Conservation (phyloP, 371 early-diverging fungal species). For the Mucor velutinosus region DNA sequence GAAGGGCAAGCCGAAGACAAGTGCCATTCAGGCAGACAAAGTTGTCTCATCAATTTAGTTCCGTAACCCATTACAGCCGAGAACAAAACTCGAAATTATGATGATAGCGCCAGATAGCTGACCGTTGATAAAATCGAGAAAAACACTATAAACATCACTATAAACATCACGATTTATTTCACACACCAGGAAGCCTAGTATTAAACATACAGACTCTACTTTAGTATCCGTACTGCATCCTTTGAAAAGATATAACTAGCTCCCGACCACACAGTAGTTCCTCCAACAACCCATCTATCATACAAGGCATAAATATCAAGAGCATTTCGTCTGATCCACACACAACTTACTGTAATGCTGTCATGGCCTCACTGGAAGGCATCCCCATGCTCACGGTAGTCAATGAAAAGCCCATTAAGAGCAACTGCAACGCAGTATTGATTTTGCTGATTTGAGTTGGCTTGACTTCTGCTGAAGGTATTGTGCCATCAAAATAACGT, state of each 20-base stretch:
- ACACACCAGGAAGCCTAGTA: too few species aligned
- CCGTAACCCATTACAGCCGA: too few species aligned
- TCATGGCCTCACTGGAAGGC: constrained; percentile 38
- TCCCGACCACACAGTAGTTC: constrained; percentile 83
- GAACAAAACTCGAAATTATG: too few species aligned
- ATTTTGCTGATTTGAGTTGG: constrained; percentile 89
- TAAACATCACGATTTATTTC: too few species aligned
- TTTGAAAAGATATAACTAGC: constrained; percentile 77
- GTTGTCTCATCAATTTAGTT: too few species aligned
- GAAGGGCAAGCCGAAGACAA: too few species aligned
- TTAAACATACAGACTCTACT: not conserved
- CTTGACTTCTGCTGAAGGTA: constrained; percentile 89
- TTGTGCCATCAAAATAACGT: constrained; percentile 88
- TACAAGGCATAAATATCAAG: not conserved
- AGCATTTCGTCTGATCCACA: too few species aligned
- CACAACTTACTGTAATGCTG: constrained; percentile 44
- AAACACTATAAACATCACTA: too few species aligned
- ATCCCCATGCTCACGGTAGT: constrained; percentile 41
- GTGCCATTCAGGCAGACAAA: too few species aligned
- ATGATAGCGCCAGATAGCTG: too few species aligned
- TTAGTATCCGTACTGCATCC: constrained; percentile 71
- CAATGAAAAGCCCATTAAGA: constrained; percentile 78
- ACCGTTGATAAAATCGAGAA: too few species aligned
- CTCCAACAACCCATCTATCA: constrained; percentile 68
- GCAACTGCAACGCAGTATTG: constrained; percentile 91